Evolutionary conservation across 306 rosid species (phyloP), one percentile per base, ranked within the genome.

Genomic region (Inga laurina): DNA sequence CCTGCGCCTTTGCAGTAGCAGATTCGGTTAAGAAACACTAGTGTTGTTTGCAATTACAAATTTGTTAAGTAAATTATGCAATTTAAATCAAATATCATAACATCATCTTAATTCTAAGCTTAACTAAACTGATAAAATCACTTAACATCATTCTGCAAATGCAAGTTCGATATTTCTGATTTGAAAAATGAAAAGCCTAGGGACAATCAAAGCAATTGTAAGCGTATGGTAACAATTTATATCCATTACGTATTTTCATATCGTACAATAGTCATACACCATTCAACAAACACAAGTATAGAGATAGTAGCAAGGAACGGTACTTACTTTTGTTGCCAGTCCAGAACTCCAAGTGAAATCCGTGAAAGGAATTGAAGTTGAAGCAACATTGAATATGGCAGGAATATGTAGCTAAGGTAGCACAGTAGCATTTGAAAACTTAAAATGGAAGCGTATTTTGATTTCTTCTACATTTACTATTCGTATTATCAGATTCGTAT

Each of bases 291-390:
- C 46, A 74, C 8, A 18, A 65, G 41, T 44, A 39, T 52, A 39
- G 4, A 67, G 11, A 51, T 37, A 82, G 84, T 9, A 45, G 49
- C 49, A 45, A 45, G 41, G 22, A 32, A 15, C 59, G 18, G 78
- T 45, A 83, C 82, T 68, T 77, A 43, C 79, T 70, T 57, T 45
- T 61, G 41, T 45, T 18, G 67, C 27, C 46, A 56, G 54, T 83
- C 67, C 52, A 30, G 32, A 24, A 68, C 51, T 54, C 35, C 82
- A 45, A 71, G 39, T 41, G 34, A 59, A 32, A 48, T 71, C 19
- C 27, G 77, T 67, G 72, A 82, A 75, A 82, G 54, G 30, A 34
- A 45, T 76, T 76, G 44, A 76, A 82, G 41, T 54, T 43, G 39
- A 69, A 82, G 62, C 37, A 44, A 48, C 39, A 30, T 5, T 12